Conservation (phyloP, 768 basidiomycete genomes). For the Boletus barrowsii region DNA sequence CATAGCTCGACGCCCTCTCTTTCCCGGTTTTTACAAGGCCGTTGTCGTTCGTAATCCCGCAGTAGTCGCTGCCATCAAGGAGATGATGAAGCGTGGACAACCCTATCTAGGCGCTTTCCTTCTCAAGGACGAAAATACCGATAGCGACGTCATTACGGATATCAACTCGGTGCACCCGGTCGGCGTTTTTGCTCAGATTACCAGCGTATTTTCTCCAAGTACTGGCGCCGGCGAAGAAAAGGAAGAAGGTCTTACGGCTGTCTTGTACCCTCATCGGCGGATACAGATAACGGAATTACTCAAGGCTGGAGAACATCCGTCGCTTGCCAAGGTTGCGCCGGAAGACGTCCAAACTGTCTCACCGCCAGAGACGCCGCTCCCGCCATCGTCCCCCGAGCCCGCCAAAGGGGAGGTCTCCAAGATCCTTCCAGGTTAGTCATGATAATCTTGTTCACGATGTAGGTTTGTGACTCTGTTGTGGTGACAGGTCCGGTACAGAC, state of each 20-base stretch:
- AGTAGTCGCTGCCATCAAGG: constrained; percentile 91
- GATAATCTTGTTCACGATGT: too few relatives aligned
- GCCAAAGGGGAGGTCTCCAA: constrained; percentile 23
- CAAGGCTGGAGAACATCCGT: constrained; percentile 50
- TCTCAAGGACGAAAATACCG: constrained; percentile 89
- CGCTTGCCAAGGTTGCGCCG: constrained; percentile 34
- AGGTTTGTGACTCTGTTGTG: not conserved
- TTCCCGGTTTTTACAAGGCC: constrained; percentile 98
- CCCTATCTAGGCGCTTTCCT: constrained; percentile 97
- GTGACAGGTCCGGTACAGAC: constrained; percentile 67
- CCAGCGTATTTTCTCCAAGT: constrained; percentile 77
- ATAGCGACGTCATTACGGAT: constrained; percentile 90
- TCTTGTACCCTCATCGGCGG: constrained; percentile 89
- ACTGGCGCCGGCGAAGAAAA: constrained; percentile 55
- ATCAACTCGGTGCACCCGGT: constrained; percentile 86
- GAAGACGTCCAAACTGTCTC: constrained; percentile 43
- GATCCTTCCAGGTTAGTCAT: constrained; percentile 21
- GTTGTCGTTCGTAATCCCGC: constrained; percentile 89
- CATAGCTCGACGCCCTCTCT: constrained; percentile 91
- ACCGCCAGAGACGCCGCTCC: constrained; percentile 41
- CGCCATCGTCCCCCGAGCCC: constrained; percentile 24
- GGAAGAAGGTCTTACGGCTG: constrained; percentile 91
- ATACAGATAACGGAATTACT: constrained; percentile 87
- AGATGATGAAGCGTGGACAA: constrained; percentile 95
- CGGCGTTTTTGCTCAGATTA: constrained; percentile 96